phyloP scores from a whole-genome alignment of 495 filamentous ascomycete species.

The Aspergillus sclerotiicarbonarius region DNA sequence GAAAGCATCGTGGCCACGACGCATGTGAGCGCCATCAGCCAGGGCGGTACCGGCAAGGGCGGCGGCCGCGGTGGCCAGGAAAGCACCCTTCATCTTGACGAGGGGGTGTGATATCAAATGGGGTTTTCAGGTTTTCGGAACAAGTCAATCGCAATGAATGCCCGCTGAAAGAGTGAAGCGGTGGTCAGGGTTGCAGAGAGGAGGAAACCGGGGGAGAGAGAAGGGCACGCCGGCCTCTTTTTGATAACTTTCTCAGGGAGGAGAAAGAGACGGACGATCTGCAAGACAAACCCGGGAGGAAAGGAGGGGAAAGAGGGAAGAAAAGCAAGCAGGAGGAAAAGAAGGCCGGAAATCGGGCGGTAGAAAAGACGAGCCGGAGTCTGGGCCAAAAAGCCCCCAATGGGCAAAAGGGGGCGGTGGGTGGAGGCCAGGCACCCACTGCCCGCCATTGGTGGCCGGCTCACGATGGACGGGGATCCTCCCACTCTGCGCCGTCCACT shows the following conservation, averaged over 20 bases:
- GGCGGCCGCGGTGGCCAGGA: constrained; percentile 65
- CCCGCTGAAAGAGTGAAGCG: constrained; percentile 98
- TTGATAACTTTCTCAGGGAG: constrained; percentile 46
- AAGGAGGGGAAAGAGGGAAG: constrained; percentile 28
- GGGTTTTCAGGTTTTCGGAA: constrained; percentile 6
- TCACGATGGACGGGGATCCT: constrained; percentile 7
- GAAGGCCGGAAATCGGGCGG: constrained; percentile 14
- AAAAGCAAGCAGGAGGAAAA: constrained; percentile 15
- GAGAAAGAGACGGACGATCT: constrained; percentile 24
- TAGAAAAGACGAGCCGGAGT: constrained; percentile 14
- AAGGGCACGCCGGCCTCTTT: constrained; percentile 55
- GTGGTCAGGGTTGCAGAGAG: constrained; percentile 53
- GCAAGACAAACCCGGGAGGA: constrained; percentile 27
- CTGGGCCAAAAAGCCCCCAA: constrained; percentile 9
- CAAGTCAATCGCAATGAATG: constrained; percentile 60
- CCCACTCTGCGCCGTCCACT: constrained; percentile 2
- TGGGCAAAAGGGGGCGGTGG: constrained; percentile 9
- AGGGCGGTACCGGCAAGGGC: constrained; percentile 62
- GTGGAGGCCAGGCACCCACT: constrained; percentile 14
- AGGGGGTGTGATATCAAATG: constrained; percentile 2
- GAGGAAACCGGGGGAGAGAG: constrained; percentile 21
- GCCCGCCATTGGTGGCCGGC: constrained; percentile 13
- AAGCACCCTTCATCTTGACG: constrained; percentile 65
- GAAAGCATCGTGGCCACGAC: constrained; percentile 59
- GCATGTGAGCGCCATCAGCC: constrained; percentile 53